Percentiles rank a stretch among this genome's conserved stretches.
Evolutionary conservation across 352 stramenopile species (phyloP).

Genomic region (Globisporangium middletonii): DNA sequence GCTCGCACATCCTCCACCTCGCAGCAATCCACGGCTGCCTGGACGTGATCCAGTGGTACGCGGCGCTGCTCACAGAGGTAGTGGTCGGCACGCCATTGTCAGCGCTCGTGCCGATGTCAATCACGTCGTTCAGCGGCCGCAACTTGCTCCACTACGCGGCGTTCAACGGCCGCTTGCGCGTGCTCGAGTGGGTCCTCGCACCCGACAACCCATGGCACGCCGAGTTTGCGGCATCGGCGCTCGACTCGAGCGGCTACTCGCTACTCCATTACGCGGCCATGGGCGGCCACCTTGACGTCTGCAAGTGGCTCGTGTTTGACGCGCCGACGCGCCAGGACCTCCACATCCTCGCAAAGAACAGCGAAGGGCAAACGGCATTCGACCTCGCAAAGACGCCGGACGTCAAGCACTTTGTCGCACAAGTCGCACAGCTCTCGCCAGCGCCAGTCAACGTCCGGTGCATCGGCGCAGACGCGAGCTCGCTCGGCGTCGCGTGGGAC

Average conservation of each 20-base stretch:
- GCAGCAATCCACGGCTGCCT: conserved; percentile 60
- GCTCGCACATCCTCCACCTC: conserved; percentile 55
- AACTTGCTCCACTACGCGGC: conserved; percentile 68
- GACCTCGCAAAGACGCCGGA: conserved; percentile 37
- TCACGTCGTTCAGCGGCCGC: conserved; percentile 53
- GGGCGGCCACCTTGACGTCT: conserved; percentile 45
- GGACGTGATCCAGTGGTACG: conserved; percentile 55
- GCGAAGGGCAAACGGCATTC: conserved; percentile 26
- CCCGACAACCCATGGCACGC: conserved; percentile 16
- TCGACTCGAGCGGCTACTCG: conserved; percentile 56
- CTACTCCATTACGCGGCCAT: conserved; percentile 64
- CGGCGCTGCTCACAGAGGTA: conserved; percentile 8
- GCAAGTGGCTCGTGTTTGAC: conserved; percentile 53
- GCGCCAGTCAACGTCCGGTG: conserved; percentile 31
- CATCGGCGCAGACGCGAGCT: conserved; percentile 43
- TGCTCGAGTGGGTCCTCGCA: conserved; percentile 46
- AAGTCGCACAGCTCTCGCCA: conserved; percentile 27
- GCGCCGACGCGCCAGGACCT: conserved; percentile 30
- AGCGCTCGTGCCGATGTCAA: conserved; percentile 21
- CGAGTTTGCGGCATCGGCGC: conserved; percentile 25
- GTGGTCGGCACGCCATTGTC: neutral
- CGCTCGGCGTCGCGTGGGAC: conserved; percentile 54
- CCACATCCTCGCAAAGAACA: conserved; percentile 39
- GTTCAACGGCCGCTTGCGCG: conserved; percentile 45
- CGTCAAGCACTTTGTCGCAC: conserved; percentile 35